Base-by-base conservation (phyloP, 2,329 filamentous ascomycete species). In the Fusarium citri region DNA sequence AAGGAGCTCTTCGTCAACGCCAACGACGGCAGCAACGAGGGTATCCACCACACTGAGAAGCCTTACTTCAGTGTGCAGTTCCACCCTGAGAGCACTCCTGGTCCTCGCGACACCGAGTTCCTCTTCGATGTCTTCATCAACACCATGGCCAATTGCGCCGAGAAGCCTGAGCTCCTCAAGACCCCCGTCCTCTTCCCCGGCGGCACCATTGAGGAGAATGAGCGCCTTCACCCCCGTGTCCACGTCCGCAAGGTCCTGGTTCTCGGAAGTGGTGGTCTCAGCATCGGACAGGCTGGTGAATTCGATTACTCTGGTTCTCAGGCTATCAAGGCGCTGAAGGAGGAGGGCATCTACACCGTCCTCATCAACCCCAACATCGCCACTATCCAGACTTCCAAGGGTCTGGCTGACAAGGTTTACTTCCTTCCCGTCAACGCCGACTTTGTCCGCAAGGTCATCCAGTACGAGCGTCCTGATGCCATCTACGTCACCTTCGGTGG, bases 11-110 rank as follows among this genome's bases (percentile, higher is more conserved):
- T 98, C 73, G 92, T 98, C 77, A 99, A 99, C 78, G 95, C 96
- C 81, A 99, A 99, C 80, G 96, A 99, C 75, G 93, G 93, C 74
- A 98, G 93, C 82, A 99, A 99, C 81, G 96, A 99, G 84, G 96
- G 96, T 82, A 98, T 99, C 78, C 91, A 94, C 81, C 94, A 98
- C 80, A 84, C 88, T 50, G 88, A 85, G 79, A 92, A 91, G 77
- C 96, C 96, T 54, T 97, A 95, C 84, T 99, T 99, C 86, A 98
- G 94, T 85, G 96, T 98, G n/a, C 96, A 99, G 79, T 99, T 99
- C 84, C 96, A 99, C 78, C 96, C 96, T 0, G 96, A 99, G 82
- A 97, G 94, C 84, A 97, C 94, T 2, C 96, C 96, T 5, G 96
- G 96, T 61, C 96, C 96, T 54, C 89, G 94, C 37, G 96, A 99